These are phyloP conservation scores for Hymenoscyphus albidus DNA, from an alignment of 2,329 filamentous ascomycete species.

Conservation along the genomic window DNA sequence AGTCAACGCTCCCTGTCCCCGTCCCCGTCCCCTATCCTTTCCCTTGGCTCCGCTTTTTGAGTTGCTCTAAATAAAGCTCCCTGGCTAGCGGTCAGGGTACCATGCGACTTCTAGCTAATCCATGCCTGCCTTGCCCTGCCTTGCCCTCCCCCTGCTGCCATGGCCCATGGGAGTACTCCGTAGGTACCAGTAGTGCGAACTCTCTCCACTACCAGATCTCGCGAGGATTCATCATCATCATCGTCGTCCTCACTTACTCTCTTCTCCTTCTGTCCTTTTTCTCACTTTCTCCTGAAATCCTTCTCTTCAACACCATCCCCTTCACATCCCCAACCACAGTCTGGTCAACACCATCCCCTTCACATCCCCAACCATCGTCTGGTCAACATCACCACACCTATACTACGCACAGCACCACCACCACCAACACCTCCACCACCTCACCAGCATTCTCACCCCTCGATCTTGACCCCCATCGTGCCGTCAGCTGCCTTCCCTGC, in stretches of 20 bases:
- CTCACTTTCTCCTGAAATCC: not conserved
- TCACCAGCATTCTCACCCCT: not conserved
- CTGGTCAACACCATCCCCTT: not conserved
- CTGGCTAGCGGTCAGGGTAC: not conserved
- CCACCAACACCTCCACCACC: not conserved
- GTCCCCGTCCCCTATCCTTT: not conserved
- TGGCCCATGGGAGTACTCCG: not conserved
- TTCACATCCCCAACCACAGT: not conserved
- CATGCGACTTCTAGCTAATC: no score
- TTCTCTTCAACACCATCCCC: not conserved
- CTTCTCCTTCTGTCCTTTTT: not conserved
- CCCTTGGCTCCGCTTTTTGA: not conserved
- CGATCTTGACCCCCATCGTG: not conserved
- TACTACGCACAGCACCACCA: not conserved
- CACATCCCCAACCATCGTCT: not conserved
- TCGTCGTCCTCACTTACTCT: not conserved
- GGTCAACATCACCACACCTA: no score
- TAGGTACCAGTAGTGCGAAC: not conserved
- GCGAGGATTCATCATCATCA: not conserved
- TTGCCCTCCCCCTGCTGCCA: not conserved
- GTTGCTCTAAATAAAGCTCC: not conserved
- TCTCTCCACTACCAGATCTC: not conserved
- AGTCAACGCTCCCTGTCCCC: not conserved
- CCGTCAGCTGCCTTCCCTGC: constrained; percentile 2
- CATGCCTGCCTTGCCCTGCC: no score